Evolutionary conservation across 148 eudicot species (phyloP).

Genomic region (Suaeda aralocaspica): DNA sequence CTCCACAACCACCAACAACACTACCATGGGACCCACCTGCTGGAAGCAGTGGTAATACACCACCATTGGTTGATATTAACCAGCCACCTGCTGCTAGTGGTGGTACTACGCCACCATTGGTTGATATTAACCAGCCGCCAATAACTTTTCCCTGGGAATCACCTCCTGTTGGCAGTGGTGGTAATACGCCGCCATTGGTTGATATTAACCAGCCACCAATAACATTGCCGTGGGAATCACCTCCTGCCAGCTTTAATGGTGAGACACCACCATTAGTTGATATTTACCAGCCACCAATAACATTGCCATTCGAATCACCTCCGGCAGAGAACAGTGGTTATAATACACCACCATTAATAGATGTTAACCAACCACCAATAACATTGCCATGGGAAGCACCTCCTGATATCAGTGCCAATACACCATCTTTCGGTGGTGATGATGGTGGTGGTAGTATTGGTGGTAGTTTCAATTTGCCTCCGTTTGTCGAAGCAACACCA

Average conservation of each 20-base stretch:
- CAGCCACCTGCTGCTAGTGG: slow-evolving; percentile 24
- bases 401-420: background rate
- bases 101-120: background rate
- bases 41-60: slow-evolving; percentile 10
- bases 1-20: too few relatives aligned
- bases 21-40: background rate
- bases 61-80: slow-evolving; percentile 1
- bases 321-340: too few relatives aligned
- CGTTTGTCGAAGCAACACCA: background rate
- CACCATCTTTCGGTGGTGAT: background rate
- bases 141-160: slow-evolving; percentile 8
- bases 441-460: background rate
- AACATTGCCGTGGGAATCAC: slow-evolving; percentile 30
- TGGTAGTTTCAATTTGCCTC: background rate
- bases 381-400: slow-evolving; percentile 33
- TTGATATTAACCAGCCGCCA: too few relatives aligned
- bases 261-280: too few relatives aligned
- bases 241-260: background rate
- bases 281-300: too few relatives aligned
- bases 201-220: slow-evolving; percentile 20
- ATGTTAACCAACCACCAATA: background rate
- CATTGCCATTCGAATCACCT: too few relatives aligned
- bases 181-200: slow-evolving; percentile 9
- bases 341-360: too few relatives aligned
- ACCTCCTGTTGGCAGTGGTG: background rate